These are phyloP conservation scores for Pseudoscleropodium purum DNA, from an alignment of 225 moss, liverwort and hornwort genomes.

Conservation along the genomic window DNA sequence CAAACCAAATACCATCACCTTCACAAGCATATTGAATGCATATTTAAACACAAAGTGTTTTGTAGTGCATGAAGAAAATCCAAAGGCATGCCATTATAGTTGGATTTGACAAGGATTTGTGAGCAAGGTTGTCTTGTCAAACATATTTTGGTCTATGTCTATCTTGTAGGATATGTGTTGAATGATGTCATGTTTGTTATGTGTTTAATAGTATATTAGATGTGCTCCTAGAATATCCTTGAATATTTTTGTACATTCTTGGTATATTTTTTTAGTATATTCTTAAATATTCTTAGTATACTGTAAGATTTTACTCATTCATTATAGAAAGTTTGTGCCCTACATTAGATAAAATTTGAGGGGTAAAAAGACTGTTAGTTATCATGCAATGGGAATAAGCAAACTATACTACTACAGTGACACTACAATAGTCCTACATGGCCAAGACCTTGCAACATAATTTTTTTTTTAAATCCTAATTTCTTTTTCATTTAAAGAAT, in stretches of 20 bases:
- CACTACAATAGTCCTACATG: too few species aligned
- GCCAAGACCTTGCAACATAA: too few species aligned
- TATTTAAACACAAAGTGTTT: neutral
- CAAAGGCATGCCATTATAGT: neutral
- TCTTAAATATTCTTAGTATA: neutral
- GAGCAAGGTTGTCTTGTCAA: rapidly evolving
- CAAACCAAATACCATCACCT: neutral
- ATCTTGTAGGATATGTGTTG: rapidly evolving
- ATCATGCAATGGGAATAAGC: too few species aligned
- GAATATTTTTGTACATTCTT: neutral
- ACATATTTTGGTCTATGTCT: neutral
- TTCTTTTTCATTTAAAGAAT: too few species aligned
- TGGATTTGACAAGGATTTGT: neutral
- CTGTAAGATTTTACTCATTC: neutral
- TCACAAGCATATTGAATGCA: neutral
- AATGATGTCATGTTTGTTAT: neutral
- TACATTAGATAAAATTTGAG: too few species aligned
- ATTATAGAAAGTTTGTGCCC: too few species aligned
- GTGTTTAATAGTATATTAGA: neutral
- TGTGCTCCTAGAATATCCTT: neutral
- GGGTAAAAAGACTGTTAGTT: too few species aligned
- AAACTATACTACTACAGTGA: too few species aligned
- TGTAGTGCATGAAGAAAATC: too few species aligned
- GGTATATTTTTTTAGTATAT: neutral
- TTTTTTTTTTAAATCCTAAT: too few species aligned